A percentile compares a stretch with the other conserved stretches of the same genome.
Evolutionary conservation across 805 yeast genomes (phyloP).

Genomic region (Cyberlindnera americana): DNA sequence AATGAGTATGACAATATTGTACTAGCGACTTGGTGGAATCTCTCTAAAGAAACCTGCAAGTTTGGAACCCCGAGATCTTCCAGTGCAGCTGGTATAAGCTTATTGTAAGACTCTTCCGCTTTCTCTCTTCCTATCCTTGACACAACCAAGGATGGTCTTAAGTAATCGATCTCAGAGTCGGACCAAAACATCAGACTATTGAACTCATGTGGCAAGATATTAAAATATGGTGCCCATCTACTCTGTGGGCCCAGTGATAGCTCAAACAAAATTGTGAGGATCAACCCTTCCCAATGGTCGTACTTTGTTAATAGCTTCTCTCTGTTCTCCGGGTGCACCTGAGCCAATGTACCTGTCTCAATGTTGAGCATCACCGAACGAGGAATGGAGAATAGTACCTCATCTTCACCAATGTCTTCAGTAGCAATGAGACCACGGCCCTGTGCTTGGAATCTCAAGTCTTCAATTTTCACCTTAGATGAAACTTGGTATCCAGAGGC

Average conservation of each 20-base stretch:
- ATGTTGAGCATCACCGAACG: slow-evolving; percentile 52
- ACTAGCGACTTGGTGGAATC: slow-evolving; percentile 71
- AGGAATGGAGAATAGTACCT: slow-evolving; percentile 68
- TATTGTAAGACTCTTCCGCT: slow-evolving; percentile 58
- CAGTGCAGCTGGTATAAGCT: slow-evolving; percentile 39
- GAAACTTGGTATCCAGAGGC: slow-evolving; percentile 45
- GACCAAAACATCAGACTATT: slow-evolving; percentile 80
- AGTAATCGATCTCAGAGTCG: slow-evolving; percentile 48
- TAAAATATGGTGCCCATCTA: slow-evolving; percentile 68
- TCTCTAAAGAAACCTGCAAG: slow-evolving; percentile 43
- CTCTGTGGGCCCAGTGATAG: slow-evolving; percentile 42
- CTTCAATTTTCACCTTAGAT: slow-evolving; percentile 55
- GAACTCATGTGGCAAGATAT: slow-evolving; percentile 61
- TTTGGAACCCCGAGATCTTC: slow-evolving; percentile 35
- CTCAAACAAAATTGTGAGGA: slow-evolving; percentile 65
- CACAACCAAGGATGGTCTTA: slow-evolving; percentile 69
- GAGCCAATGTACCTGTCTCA: slow-evolving; percentile 47
- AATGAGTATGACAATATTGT: slow-evolving; percentile 87
- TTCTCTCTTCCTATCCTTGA: slow-evolving; percentile 66
- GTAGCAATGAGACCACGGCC: slow-evolving; percentile 78
- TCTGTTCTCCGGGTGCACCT: slow-evolving; percentile 30
- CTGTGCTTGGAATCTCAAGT: slow-evolving; percentile 53
- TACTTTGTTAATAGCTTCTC: slow-evolving; percentile 37
- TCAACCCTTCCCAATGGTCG: slow-evolving; percentile 76
- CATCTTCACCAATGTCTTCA: slow-evolving; percentile 57